Evolutionary conservation across 805 yeast genomes (phyloP).

Genomic region (Metschnikowia kunwiensis): DNA sequence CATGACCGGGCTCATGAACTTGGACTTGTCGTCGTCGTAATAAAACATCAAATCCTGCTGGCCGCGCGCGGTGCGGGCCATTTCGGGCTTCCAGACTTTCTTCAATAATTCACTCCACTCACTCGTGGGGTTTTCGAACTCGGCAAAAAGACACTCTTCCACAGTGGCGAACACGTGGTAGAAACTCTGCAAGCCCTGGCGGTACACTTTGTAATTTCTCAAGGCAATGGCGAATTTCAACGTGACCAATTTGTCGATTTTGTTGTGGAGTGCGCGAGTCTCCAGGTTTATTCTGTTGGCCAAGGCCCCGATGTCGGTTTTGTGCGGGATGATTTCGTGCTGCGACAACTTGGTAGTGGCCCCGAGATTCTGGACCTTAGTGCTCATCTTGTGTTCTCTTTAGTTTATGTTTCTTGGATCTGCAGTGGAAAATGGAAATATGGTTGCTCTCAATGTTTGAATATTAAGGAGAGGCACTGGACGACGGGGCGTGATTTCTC

Average conservation of each 20-base stretch:
- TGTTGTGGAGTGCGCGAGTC: constrained; percentile 64
- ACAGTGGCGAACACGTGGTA: constrained; percentile 67
- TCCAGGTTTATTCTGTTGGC: constrained; percentile 76
- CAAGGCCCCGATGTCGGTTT: constrained; percentile 76
- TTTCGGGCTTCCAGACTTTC: constrained; percentile 66
- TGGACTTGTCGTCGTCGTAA: constrained; percentile 53
- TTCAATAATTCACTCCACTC: constrained; percentile 45
- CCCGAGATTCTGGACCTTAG: background rate
- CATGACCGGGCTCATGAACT: constrained; percentile 57
- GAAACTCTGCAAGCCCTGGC: constrained; percentile 76
- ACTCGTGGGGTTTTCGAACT: constrained; percentile 39
- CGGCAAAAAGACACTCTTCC: constrained; percentile 49
- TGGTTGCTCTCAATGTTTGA: no score
- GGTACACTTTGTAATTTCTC: constrained; percentile 69
- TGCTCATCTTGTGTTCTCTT: no score
- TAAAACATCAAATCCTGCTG: constrained; percentile 64
- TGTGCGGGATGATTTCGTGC: constrained; percentile 66
- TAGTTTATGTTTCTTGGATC: no score
- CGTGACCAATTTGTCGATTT: constrained; percentile 65
- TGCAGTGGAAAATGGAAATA: no score
- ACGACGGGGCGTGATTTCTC: no score
- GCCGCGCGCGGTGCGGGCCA: constrained; percentile 58
- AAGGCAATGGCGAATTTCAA: constrained; percentile 71
- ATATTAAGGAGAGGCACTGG: no score
- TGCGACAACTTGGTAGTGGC: constrained; percentile 34